These are phyloP conservation scores for Paraconiothyrium brasiliense DNA, from an alignment of 2,329 filamentous ascomycete species.

Conservation along the genomic window DNA sequence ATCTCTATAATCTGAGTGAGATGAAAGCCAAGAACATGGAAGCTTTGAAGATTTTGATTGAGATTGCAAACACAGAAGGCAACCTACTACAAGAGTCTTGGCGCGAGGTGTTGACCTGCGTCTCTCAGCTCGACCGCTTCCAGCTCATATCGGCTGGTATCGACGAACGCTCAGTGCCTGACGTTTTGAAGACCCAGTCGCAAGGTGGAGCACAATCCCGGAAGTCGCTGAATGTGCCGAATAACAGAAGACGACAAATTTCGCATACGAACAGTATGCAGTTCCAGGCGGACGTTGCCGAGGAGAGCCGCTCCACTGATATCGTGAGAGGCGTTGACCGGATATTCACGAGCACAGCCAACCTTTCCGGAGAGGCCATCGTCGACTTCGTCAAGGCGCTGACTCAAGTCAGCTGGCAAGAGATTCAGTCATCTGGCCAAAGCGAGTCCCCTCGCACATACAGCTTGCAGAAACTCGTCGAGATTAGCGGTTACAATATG, in stretches of 20 bases:
- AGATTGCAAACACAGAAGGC: conserved; percentile 91
- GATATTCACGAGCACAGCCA: conserved; percentile 96
- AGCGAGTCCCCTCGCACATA: conserved; percentile 97
- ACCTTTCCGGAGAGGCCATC: conserved; percentile 91
- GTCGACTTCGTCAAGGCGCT: conserved; percentile 92
- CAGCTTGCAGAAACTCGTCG: conserved; percentile 96
- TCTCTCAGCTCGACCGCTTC: conserved; percentile 93
- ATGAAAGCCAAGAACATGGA: conserved; percentile 97
- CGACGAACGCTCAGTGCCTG: conserved; percentile 89
- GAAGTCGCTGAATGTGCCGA: conserved; percentile 72
- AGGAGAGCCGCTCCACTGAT: conserved; percentile 91
- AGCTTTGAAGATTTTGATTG: conserved; percentile 88
- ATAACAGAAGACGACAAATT: conserved; percentile 59
- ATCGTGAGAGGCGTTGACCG: conserved; percentile 92
- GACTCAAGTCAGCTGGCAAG: conserved; percentile 97
- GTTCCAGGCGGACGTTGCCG: conserved; percentile 81
- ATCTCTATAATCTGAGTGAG: conserved; percentile 93
- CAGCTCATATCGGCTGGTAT: conserved; percentile 95
- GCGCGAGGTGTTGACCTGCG: conserved; percentile 93
- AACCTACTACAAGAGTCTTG: conserved; percentile 89
- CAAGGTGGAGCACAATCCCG: conserved; percentile 67
- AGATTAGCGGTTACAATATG: conserved; percentile 99
- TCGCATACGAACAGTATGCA: conserved; percentile 56
- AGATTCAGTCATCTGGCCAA: conserved; percentile 95
- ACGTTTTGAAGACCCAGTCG: conserved; percentile 81